Conservation (phyloP, 352 stramenopile species). For the Globisporangium solare region DNA sequence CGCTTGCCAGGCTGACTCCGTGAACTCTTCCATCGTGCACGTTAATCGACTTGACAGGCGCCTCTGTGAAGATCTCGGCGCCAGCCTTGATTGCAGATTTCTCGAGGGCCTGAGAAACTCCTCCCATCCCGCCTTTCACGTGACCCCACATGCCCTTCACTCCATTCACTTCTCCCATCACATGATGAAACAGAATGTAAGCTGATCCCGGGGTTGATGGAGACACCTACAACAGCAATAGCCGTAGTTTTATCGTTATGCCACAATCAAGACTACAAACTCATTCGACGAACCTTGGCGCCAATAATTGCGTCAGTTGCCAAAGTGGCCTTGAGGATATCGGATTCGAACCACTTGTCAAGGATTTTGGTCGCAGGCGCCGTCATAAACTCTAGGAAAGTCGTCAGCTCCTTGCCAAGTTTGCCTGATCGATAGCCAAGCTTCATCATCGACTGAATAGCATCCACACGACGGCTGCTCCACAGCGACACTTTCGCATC, state of each 20-base stretch:
- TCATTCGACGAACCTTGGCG: conserved; percentile 44
- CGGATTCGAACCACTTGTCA: conserved; percentile 89
- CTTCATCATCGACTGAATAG: conserved; percentile 57
- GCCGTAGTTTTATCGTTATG: not conserved
- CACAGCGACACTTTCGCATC: no score
- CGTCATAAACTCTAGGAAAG: conserved; percentile 88
- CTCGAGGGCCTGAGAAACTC: conserved; percentile 63
- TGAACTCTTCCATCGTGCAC: conserved; percentile 33
- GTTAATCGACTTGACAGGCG: conserved; percentile 61
- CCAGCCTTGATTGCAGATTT: conserved; percentile 58
- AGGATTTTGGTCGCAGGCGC: conserved; percentile 83
- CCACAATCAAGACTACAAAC: not conserved
- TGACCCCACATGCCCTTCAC: conserved; percentile 87
- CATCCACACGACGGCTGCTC: conserved; percentile 51
- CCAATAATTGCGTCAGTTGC: conserved; percentile 92
- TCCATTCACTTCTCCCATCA: conserved; percentile 90
- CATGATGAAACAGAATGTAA: conserved; percentile 90
- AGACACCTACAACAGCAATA: conserved; percentile 36
- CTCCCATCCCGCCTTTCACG: conserved; percentile 87
- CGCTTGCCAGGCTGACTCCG: conserved; percentile 63
- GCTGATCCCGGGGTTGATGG: conserved; percentile 82
- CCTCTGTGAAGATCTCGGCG: conserved; percentile 65
- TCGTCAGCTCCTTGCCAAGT: conserved; percentile 68
- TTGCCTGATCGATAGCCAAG: conserved; percentile 62
- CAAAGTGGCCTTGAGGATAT: conserved; percentile 87